These are phyloP conservation scores for Vicia villosa DNA, from an alignment of 306 rosid genomes.

Conservation along the genomic window DNA sequence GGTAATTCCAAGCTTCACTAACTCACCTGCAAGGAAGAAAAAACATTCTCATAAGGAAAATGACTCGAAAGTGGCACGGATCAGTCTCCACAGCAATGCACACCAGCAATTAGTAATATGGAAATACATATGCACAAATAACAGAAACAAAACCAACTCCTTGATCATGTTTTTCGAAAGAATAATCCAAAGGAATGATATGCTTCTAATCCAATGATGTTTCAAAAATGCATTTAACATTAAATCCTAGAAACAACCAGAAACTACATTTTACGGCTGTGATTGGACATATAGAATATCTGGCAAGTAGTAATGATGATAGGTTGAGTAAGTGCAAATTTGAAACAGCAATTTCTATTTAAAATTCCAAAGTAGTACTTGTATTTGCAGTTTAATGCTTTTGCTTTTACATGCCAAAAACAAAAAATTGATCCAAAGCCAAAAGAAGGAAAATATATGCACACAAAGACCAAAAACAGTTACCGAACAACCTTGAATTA, in stretches of 20 bases:
- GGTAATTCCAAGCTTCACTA: conserved; percentile 87
- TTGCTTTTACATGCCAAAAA: background rate
- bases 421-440: conserved; percentile 27
- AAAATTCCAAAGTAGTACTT: conserved; percentile 30
- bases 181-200: conserved; percentile 10
- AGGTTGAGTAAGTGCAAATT: conserved; percentile 8
- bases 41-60: conserved; percentile 27
- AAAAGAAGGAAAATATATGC: conserved; percentile 28
- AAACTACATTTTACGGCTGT: conserved; percentile 14
- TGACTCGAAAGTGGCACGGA: conserved; percentile 7
- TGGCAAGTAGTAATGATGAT: background rate
- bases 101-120: background rate
- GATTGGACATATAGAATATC: conserved; percentile 23
- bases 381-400: conserved; percentile 19
- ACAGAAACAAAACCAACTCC: conserved; percentile 24
- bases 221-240: conserved; percentile 29
- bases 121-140: conserved; percentile 31
- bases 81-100: conserved; percentile 27
- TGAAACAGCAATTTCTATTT: conserved; percentile 22
- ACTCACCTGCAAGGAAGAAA: conserved; percentile 68
- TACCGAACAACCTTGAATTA: conserved; percentile 63
- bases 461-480: conserved; percentile 5
- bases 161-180: conserved; percentile 20
- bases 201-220: conserved; percentile 13
- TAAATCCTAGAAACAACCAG: conserved; percentile 25